phyloP scores from a whole-genome alignment of 2,329 filamentous ascomycete genomes.

The Ceratocystis alfenasii region DNA sequence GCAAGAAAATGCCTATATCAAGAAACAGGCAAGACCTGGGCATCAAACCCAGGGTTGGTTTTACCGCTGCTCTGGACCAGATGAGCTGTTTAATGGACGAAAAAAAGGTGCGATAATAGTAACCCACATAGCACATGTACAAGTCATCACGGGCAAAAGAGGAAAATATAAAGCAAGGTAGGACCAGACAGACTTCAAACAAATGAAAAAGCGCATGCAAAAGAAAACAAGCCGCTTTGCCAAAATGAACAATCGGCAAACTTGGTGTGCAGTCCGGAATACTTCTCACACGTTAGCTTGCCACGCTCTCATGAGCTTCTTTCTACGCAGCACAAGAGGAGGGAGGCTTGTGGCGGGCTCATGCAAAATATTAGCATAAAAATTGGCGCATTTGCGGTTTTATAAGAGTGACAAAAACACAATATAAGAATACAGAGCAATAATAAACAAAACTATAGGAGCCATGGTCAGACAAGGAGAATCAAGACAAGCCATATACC shows the following conservation, averaged over 20 bases:
- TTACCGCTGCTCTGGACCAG: not conserved
- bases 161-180: not conserved
- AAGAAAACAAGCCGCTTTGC: not conserved
- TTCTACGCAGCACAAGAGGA: not conserved
- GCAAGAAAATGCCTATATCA: not conserved
- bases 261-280: not conserved
- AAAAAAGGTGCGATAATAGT: not conserved
- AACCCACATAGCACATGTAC: no score
- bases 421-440: conserved; percentile 1
- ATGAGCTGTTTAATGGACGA: not conserved
- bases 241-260: not conserved
- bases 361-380: no score
- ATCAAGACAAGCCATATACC: conserved; percentile 14
- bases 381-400: not conserved
- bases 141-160: not conserved
- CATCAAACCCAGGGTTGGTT: not conserved
- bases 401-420: not conserved
- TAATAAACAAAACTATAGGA: conserved; percentile 3
- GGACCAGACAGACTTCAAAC: no score
- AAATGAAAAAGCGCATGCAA: not conserved
- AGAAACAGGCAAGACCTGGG: not conserved
- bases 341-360: no score
- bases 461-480: conserved; percentile 4
- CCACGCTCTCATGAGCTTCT: not conserved
- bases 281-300: not conserved